These are phyloP conservation scores for Chlorociboria aeruginascens DNA, from an alignment of 495 filamentous ascomycete genomes.

Conservation along the genomic window DNA sequence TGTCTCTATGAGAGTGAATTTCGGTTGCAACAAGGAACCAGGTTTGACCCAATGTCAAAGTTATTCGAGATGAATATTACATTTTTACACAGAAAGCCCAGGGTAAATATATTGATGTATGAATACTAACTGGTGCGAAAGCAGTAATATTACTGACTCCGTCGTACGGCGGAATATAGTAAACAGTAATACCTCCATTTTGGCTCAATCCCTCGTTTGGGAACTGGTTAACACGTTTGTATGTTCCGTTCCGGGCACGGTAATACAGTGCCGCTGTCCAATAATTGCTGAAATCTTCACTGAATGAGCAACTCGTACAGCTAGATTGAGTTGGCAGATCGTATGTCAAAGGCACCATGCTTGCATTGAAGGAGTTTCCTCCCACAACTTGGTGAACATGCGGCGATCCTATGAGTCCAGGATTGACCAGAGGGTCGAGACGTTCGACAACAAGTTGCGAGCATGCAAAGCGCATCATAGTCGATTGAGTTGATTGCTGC, in stretches of 20 bases:
- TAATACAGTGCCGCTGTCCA: slow-evolving; percentile 58
- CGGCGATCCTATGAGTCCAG: slow-evolving; percentile 32
- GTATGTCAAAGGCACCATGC: slow-evolving; percentile 36
- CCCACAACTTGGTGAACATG: slow-evolving; percentile 58
- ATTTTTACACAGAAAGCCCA: too few species aligned
- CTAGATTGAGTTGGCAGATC: slow-evolving; percentile 32
- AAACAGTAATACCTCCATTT: slow-evolving; percentile 34
- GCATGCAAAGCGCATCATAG: slow-evolving; percentile 3
- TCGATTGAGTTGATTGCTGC: too few species aligned
- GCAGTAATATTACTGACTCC: slow-evolving; percentile 30
- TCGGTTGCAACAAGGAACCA: too few species aligned
- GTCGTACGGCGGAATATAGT: slow-evolving; percentile 31
- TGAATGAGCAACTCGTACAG: slow-evolving; percentile 50
- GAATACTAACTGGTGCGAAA: slow-evolving; percentile 27
- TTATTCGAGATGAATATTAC: too few species aligned
- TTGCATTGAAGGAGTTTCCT: slow-evolving; percentile 48
- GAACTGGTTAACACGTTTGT: slow-evolving; percentile 41
- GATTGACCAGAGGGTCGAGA: slow-evolving; percentile 50
- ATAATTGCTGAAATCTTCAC: slow-evolving; percentile 55
- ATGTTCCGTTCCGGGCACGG: slow-evolving; percentile 46
- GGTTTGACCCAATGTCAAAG: too few species aligned
- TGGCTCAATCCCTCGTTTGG: slow-evolving; percentile 6
- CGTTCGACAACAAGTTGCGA: slow-evolving; percentile 33
- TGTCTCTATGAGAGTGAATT: too few species aligned
- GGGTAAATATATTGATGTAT: too few species aligned